These are phyloP conservation scores for Jamesozyma lodderae DNA, from an alignment of 805 yeast species.

Conservation along the genomic window DNA sequence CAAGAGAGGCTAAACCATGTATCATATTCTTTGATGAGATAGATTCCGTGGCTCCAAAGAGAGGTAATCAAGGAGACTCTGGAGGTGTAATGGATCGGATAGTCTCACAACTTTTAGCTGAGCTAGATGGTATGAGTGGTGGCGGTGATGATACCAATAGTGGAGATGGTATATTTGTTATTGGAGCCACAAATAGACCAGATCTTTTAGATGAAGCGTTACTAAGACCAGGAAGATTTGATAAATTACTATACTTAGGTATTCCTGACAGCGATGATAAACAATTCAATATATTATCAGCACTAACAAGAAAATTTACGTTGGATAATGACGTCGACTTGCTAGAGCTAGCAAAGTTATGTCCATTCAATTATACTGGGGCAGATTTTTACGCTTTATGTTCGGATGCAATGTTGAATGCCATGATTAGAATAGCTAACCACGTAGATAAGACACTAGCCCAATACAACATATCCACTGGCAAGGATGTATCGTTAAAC, in stretches of 20 bases:
- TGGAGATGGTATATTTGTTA: slow-evolving; percentile 86
- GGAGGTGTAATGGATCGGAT: slow-evolving; percentile 99
- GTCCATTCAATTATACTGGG: slow-evolving; percentile 91
- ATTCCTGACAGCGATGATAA: slow-evolving; percentile 85
- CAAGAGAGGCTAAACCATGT: slow-evolving; percentile 95
- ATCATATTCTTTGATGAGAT: slow-evolving; percentile 95
- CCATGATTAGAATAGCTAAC: slow-evolving; percentile 84
- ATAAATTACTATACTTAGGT: slow-evolving; percentile 88
- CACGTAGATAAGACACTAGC: slow-evolving; percentile 61
- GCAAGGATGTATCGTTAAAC: slow-evolving; percentile 49
- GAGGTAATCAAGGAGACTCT: slow-evolving; percentile 98
- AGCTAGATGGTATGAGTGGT: slow-evolving; percentile 88
- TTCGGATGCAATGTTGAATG: slow-evolving; percentile 91
- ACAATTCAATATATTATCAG: slow-evolving; percentile 76
- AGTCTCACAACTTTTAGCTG: slow-evolving; percentile 90
- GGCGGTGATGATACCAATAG: slow-evolving; percentile 46
- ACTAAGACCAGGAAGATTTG: slow-evolving; percentile 89
- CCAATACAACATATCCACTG: slow-evolving; percentile 36
- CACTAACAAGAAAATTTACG: slow-evolving; percentile 76
- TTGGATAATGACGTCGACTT: slow-evolving; percentile 54
- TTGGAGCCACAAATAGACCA: slow-evolving; percentile 98
- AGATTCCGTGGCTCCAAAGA: slow-evolving; percentile 96
- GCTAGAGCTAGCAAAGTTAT: slow-evolving; percentile 47
- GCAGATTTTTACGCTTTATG: slow-evolving; percentile 97
- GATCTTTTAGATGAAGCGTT: slow-evolving; percentile 91